A percentile compares a stretch with the other conserved stretches of the same genome.
These are phyloP conservation scores for Mycena amicta DNA, from an alignment of 768 basidiomycete genomes.

Conservation along the genomic window DNA sequence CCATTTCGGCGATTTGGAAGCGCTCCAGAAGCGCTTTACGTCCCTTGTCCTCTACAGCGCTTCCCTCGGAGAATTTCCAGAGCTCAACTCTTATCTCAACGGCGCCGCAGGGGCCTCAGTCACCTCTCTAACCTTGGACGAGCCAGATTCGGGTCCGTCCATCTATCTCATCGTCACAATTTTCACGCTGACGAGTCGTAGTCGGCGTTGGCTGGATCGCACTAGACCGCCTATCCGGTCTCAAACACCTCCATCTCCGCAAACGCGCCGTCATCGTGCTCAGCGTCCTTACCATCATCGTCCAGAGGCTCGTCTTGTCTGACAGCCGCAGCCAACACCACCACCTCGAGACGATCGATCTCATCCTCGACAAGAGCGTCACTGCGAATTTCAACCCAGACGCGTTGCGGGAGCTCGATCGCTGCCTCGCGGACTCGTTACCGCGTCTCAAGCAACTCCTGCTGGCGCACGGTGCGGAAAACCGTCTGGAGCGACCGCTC, in stretches of 20 bases:
- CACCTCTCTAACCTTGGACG: constrained; percentile 1
- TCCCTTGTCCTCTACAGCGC: background rate
- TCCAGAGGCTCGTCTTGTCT: background rate
- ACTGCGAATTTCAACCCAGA: background rate
- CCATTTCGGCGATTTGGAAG: background rate
- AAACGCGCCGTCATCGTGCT: no score
- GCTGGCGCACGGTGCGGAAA: background rate
- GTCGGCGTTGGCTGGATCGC: background rate
- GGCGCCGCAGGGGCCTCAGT: background rate
- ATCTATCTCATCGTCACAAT: background rate
- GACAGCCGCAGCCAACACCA: background rate
- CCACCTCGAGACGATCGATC: background rate
- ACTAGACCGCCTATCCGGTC: background rate
- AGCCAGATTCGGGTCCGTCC: background rate
- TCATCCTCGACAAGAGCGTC: background rate
- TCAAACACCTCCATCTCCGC: background rate
- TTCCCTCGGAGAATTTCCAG: background rate
- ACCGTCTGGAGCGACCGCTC: background rate
- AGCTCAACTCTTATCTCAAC: background rate
- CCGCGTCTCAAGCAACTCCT: background rate
- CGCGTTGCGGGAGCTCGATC: background rate
- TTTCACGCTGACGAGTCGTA: background rate
- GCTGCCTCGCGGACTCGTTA: background rate
- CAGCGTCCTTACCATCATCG: background rate
- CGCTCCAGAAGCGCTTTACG: background rate